Conservation (phyloP, 352 stramenopile species). For the Pythium periplocum region DNA sequence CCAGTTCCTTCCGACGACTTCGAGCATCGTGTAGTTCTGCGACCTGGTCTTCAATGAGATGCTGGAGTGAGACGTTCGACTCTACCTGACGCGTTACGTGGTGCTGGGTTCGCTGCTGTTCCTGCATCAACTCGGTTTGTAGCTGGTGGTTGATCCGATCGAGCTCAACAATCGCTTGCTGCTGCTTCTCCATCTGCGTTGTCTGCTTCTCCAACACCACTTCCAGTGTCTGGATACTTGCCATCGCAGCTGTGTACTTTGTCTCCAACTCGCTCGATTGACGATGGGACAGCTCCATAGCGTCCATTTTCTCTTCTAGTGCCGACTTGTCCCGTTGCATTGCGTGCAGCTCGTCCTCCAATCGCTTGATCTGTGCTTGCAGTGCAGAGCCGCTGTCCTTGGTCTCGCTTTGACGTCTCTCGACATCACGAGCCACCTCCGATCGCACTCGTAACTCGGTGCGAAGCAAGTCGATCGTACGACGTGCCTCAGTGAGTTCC, state of each 20-base stretch:
- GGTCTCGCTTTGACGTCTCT: conserved; percentile 8
- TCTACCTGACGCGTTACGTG: conserved; percentile 4
- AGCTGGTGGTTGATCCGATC: conserved; percentile 18
- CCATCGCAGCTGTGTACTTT: too few species aligned
- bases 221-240: not conserved
- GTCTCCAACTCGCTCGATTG: too few species aligned
- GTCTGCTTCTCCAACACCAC: conserved; percentile 17
- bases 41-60: conserved; percentile 3
- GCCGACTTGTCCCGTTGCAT: too few species aligned
- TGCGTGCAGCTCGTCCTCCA: not conserved
- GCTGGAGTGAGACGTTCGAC: conserved; percentile 9
- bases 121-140: conserved; percentile 5
- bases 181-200: conserved; percentile 19
- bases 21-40: not conserved
- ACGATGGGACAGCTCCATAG: too few species aligned
- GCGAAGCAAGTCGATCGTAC: not conserved
- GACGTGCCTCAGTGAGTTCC: conserved; percentile 8
- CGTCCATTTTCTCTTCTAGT: too few species aligned
- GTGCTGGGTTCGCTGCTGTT: not conserved
- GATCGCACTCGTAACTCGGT: conserved; percentile 9
- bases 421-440: not conserved
- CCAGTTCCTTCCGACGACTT: conserved; percentile 1
- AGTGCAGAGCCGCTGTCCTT: not conserved
- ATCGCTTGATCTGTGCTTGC: conserved; percentile 1
- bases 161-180: conserved; percentile 23